Evolutionary conservation across 2,329 filamentous ascomycete species (phyloP), one percentile per base, ranked within the genome.

Genomic region (Hypomyces perniciosus): DNA sequence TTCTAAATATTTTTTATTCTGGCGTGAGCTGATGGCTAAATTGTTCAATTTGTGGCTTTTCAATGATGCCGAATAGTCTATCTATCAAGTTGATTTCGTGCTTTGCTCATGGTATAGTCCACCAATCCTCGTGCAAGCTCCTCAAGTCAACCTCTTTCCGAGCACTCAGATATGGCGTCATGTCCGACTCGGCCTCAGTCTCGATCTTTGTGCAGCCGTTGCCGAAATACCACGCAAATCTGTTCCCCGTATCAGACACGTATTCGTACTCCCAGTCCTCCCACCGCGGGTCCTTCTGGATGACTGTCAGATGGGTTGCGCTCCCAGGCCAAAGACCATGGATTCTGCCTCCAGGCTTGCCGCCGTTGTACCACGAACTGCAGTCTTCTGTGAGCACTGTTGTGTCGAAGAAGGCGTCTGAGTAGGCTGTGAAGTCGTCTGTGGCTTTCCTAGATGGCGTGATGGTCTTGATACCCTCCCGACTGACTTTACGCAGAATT

Each of bases 331-430:
- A 90, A 6, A 86, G 62, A 0, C 84, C 85, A 55, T 86, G 82
- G 27, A 89, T 81, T 4, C 83, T 70, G 0, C 74, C 77, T 0
- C 84, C 84, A 0, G 83, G 77, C 5, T 68, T 68, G 0, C 81
- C 81, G 9, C 85, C 81, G 53, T 89, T 89, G 53, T 85, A 86
- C 86, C 86, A 89, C 0, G 80, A 85, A 38, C 78, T 81, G 62
- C 85, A 89, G 50, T 80, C 78, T 47, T 84, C 80, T 0, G 75
- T 73, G 50, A 84, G 65, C 2, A 81, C 78, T 0, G 78, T 81
- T 26, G 65, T 73, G 0, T 68, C 63, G 58, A 81, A 81, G 61
- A 80, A 82, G 0, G 75, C 73, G 55, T 81, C 75, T 28, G 71
- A 72, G 64, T 83, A 85, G 47, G 77, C 74, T 8, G 80, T 66